Conservation (phyloP, 257 asterid species). For the Primulina tabacum region DNA sequence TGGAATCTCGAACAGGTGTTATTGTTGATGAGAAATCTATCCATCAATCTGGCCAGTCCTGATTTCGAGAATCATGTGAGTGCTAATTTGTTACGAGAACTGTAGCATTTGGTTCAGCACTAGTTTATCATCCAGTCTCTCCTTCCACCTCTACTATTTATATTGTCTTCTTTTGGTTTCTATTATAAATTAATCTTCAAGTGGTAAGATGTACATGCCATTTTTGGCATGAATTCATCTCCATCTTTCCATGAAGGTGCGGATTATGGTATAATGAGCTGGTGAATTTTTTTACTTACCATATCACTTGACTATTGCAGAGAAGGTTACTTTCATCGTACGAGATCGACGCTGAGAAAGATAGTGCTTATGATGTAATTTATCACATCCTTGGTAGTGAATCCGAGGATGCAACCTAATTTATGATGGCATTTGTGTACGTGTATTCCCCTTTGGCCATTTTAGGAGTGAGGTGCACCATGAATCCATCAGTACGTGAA, state of each 20-base stretch:
- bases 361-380: constrained; percentile 28
- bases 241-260: constrained; percentile 5
- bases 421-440: constrained; percentile 21
- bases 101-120: constrained; percentile 14
- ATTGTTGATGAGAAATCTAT: constrained; percentile 82
- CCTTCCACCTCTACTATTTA: not conserved
- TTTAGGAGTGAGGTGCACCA: not conserved
- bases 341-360: constrained; percentile 44
- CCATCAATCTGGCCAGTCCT: constrained; percentile 81
- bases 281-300: constrained; percentile 3
- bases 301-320: constrained; percentile 33
- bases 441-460: not conserved
- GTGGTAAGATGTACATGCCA: not conserved
- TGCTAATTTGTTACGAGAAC: constrained; percentile 17
- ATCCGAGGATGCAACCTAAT: constrained; percentile 36
- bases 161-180: not conserved
- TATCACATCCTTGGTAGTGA: constrained; percentile 34
- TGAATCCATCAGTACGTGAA: too few species aligned
- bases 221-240: not conserved
- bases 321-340: constrained; percentile 53
- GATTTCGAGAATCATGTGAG: constrained; percentile 92
- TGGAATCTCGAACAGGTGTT: constrained; percentile 49
- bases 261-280: not conserved
- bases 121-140: not conserved
- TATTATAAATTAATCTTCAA: too few species aligned